Evolutionary conservation across 2,329 filamentous ascomycete genomes (phyloP).

Genomic region (Chaetomiaceae sp.): DNA sequence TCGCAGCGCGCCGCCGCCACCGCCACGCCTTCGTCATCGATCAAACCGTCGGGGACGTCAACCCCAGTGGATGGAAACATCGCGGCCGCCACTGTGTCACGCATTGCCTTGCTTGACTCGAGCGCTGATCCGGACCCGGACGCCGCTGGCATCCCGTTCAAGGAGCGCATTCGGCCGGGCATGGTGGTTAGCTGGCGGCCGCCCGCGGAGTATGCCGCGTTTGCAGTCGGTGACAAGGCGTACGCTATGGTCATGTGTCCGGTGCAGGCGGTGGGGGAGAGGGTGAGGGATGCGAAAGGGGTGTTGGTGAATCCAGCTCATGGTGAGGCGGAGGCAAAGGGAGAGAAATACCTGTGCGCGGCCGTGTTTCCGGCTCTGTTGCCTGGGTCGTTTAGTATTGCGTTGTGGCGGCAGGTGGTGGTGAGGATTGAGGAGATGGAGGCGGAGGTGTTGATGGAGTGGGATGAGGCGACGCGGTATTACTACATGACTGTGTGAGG

Average conservation of each 20-base stretch:
- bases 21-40: too few relatives aligned
- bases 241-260: slow-evolving; percentile 31
- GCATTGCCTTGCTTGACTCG: slow-evolving; percentile 8
- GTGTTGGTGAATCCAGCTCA: slow-evolving; percentile 14
- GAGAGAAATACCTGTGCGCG: slow-evolving; percentile 32
- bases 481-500: slow-evolving; percentile 31
- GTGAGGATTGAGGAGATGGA: slow-evolving; percentile 33
- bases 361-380: slow-evolving; percentile 31
- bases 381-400: slow-evolving; percentile 34
- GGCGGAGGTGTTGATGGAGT: slow-evolving; percentile 38
- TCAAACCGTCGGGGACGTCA: too few relatives aligned
- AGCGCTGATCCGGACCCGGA: slow-evolving; percentile 29
- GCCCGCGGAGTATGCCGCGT: slow-evolving; percentile 6
- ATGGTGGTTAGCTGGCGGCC: slow-evolving; percentile 35
- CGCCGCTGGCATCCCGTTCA: slow-evolving; percentile 29
- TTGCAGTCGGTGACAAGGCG: slow-evolving; percentile 20
- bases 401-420: slow-evolving; percentile 34
- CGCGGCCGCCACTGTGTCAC: not conserved
- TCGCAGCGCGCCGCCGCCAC: slow-evolving; percentile 24
- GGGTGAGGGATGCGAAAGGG: slow-evolving; percentile 21
- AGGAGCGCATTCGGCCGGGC: slow-evolving; percentile 36
- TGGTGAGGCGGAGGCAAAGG: slow-evolving; percentile 5
- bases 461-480: slow-evolving; percentile 38
- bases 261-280: slow-evolving; percentile 15
- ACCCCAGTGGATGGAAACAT: too few relatives aligned